Evolutionary conservation across 2,329 filamentous ascomycete genomes (phyloP).

Genomic region (Ophiostoma montium): DNA sequence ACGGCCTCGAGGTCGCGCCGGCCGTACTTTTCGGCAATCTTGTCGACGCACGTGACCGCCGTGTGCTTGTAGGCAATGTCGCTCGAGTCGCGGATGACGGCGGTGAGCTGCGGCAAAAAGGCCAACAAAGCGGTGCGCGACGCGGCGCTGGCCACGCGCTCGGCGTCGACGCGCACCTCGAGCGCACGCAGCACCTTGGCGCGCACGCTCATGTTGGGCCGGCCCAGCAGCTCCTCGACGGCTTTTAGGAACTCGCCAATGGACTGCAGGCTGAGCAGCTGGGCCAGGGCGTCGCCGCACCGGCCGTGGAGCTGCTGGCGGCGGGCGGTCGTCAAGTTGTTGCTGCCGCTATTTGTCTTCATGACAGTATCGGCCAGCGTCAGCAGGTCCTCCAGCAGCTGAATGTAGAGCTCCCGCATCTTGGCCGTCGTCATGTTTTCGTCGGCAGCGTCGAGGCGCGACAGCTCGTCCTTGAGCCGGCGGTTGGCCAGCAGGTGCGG

Average conservation of each 20-base stretch:
- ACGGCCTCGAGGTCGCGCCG: constrained; percentile 76
- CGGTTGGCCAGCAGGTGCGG: constrained; percentile 44
- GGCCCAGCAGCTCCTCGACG: constrained; percentile 66
- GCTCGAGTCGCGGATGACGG: constrained; percentile 57
- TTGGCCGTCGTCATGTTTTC: constrained; percentile 54
- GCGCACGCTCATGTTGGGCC: constrained; percentile 59
- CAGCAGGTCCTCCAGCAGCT: constrained; percentile 51
- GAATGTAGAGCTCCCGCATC: constrained; percentile 54
- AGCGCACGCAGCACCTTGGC: constrained; percentile 71
- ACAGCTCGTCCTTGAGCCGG: constrained; percentile 40
- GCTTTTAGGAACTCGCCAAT: constrained; percentile 82
- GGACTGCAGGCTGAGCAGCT: constrained; percentile 71
- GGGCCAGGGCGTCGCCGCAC: constrained; percentile 59
- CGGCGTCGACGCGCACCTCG: constrained; percentile 62
- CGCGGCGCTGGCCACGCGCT: constrained; percentile 51
- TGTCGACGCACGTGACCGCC: constrained; percentile 79
- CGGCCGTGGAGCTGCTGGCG: constrained; percentile 37
- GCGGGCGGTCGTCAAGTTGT: neutral
- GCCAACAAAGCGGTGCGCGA: constrained; percentile 59
- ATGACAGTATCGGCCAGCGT: constrained; percentile 50
- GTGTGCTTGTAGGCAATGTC: constrained; percentile 70
- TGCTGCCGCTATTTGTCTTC: constrained; percentile 23
- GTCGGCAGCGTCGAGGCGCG: constrained; percentile 41
- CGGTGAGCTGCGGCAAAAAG: constrained; percentile 66
- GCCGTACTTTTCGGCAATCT: constrained; percentile 88